Conservation (phyloP, 169 alveolate species). For the Plasmodium fragile region DNA sequence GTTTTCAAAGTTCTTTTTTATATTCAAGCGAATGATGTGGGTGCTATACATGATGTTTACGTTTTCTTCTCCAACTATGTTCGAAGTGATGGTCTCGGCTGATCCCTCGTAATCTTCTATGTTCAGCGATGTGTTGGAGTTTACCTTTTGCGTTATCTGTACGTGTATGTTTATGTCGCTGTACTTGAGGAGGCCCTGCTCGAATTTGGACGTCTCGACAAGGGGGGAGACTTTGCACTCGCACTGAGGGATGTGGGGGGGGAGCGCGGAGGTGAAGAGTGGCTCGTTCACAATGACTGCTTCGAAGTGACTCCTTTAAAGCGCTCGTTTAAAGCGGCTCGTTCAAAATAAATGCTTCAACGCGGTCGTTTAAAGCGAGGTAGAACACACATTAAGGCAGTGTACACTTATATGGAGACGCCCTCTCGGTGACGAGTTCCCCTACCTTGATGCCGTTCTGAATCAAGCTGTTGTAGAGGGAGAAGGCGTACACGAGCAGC, state of each 20-base stretch:
- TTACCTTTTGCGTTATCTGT: constrained; percentile 54
- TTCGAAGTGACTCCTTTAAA: too few relatives aligned
- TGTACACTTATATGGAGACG: neutral
- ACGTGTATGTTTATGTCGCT: constrained; percentile 58
- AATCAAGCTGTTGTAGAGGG: constrained; percentile 32
- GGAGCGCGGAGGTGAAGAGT: neutral
- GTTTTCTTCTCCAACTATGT: constrained; percentile 2
- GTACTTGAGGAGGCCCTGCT: constrained; percentile 35
- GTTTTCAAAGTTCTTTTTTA: constrained; percentile 66
- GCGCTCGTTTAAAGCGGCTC: too few relatives aligned
- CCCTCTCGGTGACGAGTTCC: neutral
- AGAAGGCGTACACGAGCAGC: constrained; percentile 46
- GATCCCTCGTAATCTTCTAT: constrained; percentile 26
- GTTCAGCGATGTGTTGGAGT: neutral
- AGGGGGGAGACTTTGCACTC: constrained; percentile 66
- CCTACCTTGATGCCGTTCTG: constrained; percentile 57
- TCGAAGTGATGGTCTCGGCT: constrained; percentile 10
- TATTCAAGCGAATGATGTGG: constrained; percentile 39
- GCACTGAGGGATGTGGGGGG: constrained; percentile 1
- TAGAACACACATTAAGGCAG: neutral
- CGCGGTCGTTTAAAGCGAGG: neutral
- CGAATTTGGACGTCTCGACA: constrained; percentile 61
- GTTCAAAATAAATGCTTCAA: too few relatives aligned
- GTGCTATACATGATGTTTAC: constrained; percentile 40
- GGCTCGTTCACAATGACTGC: too few relatives aligned